Evolutionary conservation across 2,329 filamentous ascomycete species (phyloP).

Genomic region (Albifimbria verrucaria): DNA sequence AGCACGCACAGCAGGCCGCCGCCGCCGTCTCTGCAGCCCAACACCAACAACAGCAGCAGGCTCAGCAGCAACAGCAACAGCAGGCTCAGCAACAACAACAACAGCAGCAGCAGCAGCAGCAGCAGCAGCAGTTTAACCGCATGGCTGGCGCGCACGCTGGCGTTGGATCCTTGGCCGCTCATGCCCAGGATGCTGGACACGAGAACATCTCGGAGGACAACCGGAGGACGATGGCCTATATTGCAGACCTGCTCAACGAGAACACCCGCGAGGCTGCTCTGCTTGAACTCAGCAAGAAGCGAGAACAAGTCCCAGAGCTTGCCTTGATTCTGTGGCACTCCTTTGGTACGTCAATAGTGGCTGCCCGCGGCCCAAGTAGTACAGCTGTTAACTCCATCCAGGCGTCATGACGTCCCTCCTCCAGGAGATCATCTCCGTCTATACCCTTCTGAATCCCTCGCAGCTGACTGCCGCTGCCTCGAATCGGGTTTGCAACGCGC

Average conservation of each 20-base stretch:
- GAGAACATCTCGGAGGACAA: constrained; percentile 85
- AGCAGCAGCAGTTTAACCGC: constrained; percentile 68
- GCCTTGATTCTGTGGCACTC: constrained; percentile 98
- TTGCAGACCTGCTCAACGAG: constrained; percentile 86
- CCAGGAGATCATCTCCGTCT: constrained; percentile 98
- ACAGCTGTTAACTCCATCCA: constrained; percentile 31
- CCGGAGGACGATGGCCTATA: constrained; percentile 85
- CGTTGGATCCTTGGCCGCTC: constrained; percentile 37
- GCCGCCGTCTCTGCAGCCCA: constrained; percentile 42
- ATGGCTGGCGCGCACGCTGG: constrained; percentile 65
- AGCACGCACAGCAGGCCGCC: constrained; percentile 55
- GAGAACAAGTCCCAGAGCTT: constrained; percentile 94
- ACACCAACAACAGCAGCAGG: constrained; percentile 35
- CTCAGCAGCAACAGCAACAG: constrained; percentile 28
- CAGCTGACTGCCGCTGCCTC: constrained; percentile 96
- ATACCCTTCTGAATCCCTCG: constrained; percentile 92
- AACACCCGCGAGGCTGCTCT: constrained; percentile 85
- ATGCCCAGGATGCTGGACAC: constrained; percentile 53
- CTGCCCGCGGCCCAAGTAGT: constrained; percentile 5
- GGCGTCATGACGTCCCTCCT: constrained; percentile 97
- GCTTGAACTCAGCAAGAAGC: constrained; percentile 95
- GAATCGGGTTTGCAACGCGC: constrained; percentile 94
- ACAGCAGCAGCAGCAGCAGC: constrained; percentile 45
- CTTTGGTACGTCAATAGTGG: constrained; percentile 64
- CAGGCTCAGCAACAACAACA: constrained; percentile 37